Percentiles rank a stretch among this genome's conserved stretches.
Evolutionary conservation across 2,329 filamentous ascomycete species (phyloP).

Genomic region (Nannizzia gypsea): DNA sequence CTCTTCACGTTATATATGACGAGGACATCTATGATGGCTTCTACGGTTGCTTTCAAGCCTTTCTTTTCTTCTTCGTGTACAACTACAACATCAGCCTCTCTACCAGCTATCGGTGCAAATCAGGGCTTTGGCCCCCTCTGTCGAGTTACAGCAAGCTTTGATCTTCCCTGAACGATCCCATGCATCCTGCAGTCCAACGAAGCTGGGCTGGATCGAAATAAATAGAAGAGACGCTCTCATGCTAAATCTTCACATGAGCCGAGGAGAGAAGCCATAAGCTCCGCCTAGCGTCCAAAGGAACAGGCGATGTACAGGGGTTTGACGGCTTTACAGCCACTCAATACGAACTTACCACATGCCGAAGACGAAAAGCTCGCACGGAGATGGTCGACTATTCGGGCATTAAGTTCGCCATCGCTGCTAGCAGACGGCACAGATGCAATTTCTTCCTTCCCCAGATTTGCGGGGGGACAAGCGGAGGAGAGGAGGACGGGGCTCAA

Average conservation of each 20-base stretch:
- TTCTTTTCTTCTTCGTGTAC: too few relatives aligned
- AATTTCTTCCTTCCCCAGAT: neutral
- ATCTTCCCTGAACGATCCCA: neutral
- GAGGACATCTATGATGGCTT: too few relatives aligned
- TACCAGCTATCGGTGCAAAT: neutral
- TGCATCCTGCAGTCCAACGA: neutral
- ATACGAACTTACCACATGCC: neutral
- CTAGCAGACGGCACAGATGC: neutral
- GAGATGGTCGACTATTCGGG: neutral
- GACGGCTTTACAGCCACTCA: neutral
- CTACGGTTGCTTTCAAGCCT: too few relatives aligned
- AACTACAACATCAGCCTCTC: too few relatives aligned
- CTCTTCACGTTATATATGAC: too few relatives aligned
- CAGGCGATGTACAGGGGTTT: neutral
- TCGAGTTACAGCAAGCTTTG: neutral
- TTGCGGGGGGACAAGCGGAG: neutral
- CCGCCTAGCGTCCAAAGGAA: neutral
- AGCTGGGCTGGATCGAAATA: too few relatives aligned
- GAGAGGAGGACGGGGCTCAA: neutral
- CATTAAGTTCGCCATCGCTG: neutral
- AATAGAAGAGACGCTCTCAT: too few relatives aligned
- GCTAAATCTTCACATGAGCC: neutral
- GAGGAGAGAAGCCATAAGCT: neutral
- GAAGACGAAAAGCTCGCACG: neutral
- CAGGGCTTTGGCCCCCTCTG: neutral